phyloP scores from a whole-genome alignment of 2,329 filamentous ascomycete genomes.

The Leptographium lundbergii region DNA sequence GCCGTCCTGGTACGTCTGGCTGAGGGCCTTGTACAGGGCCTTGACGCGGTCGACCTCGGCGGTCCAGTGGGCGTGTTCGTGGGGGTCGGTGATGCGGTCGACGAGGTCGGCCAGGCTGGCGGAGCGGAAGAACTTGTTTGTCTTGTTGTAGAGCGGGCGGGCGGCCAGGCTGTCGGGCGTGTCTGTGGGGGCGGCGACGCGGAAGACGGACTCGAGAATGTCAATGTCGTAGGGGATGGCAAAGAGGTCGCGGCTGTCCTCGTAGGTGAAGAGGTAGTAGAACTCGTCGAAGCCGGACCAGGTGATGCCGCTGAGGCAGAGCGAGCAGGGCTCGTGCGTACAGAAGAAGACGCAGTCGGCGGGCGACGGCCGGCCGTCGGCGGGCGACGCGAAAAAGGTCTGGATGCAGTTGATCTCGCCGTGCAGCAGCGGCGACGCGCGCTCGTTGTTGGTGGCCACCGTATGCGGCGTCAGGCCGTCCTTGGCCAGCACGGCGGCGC shows the following conservation, averaged over 20 bases:
- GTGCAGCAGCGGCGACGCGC: constrained; percentile 40
- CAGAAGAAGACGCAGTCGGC: constrained; percentile 43
- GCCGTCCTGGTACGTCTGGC: constrained; percentile 34
- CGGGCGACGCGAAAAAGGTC: constrained; percentile 34
- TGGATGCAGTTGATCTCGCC: constrained; percentile 51
- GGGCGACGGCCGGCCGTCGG: constrained; percentile 18
- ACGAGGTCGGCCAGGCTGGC: constrained; percentile 29
- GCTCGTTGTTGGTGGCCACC: constrained; percentile 44
- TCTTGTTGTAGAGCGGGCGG: constrained; percentile 38
- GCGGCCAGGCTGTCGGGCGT: constrained; percentile 22
- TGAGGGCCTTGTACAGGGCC: constrained; percentile 30
- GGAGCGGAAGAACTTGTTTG: constrained; percentile 41
- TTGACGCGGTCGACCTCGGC: constrained; percentile 35
- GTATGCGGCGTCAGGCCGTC: constrained; percentile 28
- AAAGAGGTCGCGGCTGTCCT: constrained; percentile 44
- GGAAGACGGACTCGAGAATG: constrained; percentile 42
- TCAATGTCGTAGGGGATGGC: constrained; percentile 44
- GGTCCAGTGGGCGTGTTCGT: constrained; percentile 20
- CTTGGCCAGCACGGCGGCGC: constrained; percentile 38
- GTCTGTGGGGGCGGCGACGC: constrained; percentile 28
- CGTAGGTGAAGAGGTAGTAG: constrained; percentile 47
- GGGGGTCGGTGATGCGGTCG: constrained; percentile 21
- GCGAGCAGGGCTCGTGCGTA: constrained; percentile 46
- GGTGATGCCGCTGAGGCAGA: constrained; percentile 44
- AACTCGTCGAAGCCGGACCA: constrained; percentile 45